phyloP scores from a whole-genome alignment of 2,329 filamentous ascomycete genomes.

The Blumeria hordei region DNA sequence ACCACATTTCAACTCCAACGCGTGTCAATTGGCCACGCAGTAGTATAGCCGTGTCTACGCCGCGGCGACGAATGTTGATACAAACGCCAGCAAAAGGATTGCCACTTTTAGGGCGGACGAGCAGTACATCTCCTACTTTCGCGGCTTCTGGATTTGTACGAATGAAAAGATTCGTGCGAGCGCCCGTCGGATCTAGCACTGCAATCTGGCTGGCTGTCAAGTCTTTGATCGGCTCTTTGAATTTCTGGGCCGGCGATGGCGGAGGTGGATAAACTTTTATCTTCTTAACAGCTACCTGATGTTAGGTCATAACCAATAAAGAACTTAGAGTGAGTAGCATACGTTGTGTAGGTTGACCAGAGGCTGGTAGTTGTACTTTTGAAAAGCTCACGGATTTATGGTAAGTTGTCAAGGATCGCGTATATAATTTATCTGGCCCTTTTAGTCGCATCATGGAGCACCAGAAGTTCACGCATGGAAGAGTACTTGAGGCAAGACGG shows the following conservation, averaged over 20 bases:
- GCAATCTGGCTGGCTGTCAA: constrained; percentile 46
- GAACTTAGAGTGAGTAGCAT: background rate
- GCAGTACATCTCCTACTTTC: constrained; percentile 71
- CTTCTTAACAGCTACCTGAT: constrained; percentile 16
- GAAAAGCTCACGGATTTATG: constrained; percentile 17
- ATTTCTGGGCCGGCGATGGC: constrained; percentile 27
- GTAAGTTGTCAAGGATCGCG: constrained; percentile 25
- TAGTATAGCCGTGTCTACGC: constrained; percentile 69
- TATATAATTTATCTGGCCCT: constrained; percentile 1
- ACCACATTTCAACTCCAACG: constrained; percentile 89
- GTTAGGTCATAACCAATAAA: background rate
- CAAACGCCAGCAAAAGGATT: constrained; percentile 82
- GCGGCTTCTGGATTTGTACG: constrained; percentile 54
- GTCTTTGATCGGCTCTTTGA: constrained; percentile 41
- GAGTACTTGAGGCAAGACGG: too few relatives aligned
- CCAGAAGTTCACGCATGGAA: too few relatives aligned
- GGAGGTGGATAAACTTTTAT: constrained; percentile 28
- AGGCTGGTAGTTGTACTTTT: constrained; percentile 4
- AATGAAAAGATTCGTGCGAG: constrained; percentile 60
- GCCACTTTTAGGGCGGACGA: constrained; percentile 61
- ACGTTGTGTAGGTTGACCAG: constrained; percentile 4
- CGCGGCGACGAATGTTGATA: constrained; percentile 66
- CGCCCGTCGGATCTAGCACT: constrained; percentile 62
- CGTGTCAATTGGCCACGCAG: constrained; percentile 69
- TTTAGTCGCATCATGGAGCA: too few relatives aligned